Conservation (phyloP, 352 stramenopile species). For the Phytophthora nicotianae region DNA sequence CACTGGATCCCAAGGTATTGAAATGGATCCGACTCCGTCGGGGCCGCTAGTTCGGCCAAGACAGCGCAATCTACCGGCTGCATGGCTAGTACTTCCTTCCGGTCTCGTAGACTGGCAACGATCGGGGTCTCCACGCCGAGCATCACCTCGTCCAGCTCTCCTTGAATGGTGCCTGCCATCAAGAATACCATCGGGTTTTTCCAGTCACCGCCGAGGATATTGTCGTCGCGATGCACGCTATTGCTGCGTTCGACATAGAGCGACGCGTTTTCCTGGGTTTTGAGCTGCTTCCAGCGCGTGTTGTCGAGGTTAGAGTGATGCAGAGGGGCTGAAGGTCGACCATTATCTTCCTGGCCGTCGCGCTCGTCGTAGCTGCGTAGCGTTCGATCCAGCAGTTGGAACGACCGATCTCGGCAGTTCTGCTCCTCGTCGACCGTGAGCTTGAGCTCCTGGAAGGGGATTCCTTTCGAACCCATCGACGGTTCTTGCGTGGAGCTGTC, state of each 20-base stretch:
- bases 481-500: constrained; percentile 3
- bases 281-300: constrained; percentile 40
- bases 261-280: constrained; percentile 31
- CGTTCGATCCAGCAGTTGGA: constrained; percentile 38
- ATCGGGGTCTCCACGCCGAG: constrained; percentile 34
- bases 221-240: constrained; percentile 24
- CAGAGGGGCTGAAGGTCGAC: constrained; percentile 2
- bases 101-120: constrained; percentile 30
- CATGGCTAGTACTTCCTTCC: constrained; percentile 30
- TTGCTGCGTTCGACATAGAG: constrained; percentile 36
- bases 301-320: constrained; percentile 32
- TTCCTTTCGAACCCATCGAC: constrained; percentile 10
- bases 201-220: constrained; percentile 32
- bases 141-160: constrained; percentile 36
- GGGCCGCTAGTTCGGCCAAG: constrained; percentile 37
- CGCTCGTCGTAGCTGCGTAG: constrained; percentile 39
- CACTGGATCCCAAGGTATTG: constrained; percentile 45
- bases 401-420: constrained; percentile 30
- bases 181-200: constrained; percentile 35
- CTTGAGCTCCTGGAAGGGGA: constrained; percentile 25
- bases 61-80: constrained; percentile 30
- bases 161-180: constrained; percentile 24
- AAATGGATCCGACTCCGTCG: constrained; percentile 41
- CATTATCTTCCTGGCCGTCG: constrained; percentile 22
- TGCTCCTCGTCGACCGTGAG: constrained; percentile 32